Evolutionary conservation across 352 stramenopile genomes (phyloP), one percentile per base, ranked within the genome.

Genomic region (Phytophthora cryptogea): DNA sequence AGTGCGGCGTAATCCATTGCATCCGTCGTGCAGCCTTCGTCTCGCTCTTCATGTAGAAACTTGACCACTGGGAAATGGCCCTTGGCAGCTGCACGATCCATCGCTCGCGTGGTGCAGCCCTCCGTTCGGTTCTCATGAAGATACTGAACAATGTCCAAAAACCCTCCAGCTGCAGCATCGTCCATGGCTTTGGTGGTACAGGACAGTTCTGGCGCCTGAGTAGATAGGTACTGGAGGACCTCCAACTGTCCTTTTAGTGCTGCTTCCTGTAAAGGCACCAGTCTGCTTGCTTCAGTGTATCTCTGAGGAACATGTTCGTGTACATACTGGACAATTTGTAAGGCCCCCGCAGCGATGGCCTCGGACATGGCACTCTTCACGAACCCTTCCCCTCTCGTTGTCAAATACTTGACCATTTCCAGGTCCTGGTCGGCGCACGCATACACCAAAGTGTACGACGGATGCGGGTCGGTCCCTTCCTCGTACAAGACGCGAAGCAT

Each of bases 401-500:
- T 72, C 5, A 89, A 57, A 30, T 78, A 89, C 48, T 72, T 59
- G 39, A 83, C 73, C 64, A 68, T 84, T 40, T 83, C 70, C 17
- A 89, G 47, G 43, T 89, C 68, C 3, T 62, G 51, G n/a, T 66
- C 64, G 14, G 68, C 52, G 31, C 66, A 74, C 14, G 79, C 79
- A 9, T 54, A 52, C 36, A 77, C 74, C 8, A 89, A 63, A 51
- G 72, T 82, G 45, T 76, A 76, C 14, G 79, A 68, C 13, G 71
- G 63, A 1, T 64, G 74, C 28, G 50, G 4, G 43, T 80, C 75
- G 8, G 67, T 56, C 13, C 71, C 63, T 41, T 75, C 63, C 40
- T 90, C 80, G 36, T 90, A 88, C 48, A 90, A 40, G 28, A 77
- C 67, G 44, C 63, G 70, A n/a, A 90, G 68, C 48, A 88, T 70